Evolutionary conservation across 2,329 filamentous ascomycete genomes (phyloP), one percentile per base, ranked within the genome.

Genomic region (Magnaporthiopsis poae): DNA sequence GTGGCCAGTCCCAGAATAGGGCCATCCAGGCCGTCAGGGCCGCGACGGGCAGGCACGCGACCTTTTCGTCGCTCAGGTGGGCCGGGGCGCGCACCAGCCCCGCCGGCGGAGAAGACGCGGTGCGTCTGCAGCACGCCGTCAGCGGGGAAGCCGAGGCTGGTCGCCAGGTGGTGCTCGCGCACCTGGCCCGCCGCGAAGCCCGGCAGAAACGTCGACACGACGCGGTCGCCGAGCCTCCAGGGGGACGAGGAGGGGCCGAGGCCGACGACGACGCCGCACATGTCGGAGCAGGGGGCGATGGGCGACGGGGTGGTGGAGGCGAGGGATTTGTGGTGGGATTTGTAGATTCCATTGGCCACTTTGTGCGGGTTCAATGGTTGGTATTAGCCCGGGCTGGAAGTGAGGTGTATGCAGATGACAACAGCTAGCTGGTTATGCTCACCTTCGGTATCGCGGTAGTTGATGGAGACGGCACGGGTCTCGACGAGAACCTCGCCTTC

Each of bases 251-350:
- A 73, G 12, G 79, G 77, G 46, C 84, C 83, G 46, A 83, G 71
- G 18, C 80, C 74, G 2, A 84, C 77, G 62, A 91, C 78, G 11
- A 80, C 80, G 61, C 88, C 89, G 75, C 87, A 89, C 81, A 89
- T 89, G 75, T 91, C 89, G 29, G 87, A 89, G 75, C 86, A 88
- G 1, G 88, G 87, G 1, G 90, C 85, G 15, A 90, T 71, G 66
- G 79, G 68, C 62, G 75, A 64, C 62, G 60, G 73, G 75, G 66
- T 65, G 75, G 65, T 65, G 56, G 73, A 75, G 60, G 74, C 69
- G 18, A 74, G 68, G 62, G 86, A 76, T 4, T 81, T 80, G 70
- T 82, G 81, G 77, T 90, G 86, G 75, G 90, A 87, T 72, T 80
- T 86, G 77, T 90, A 91, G 15, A 85, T 78, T 36, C 88, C 88